Conservation (phyloP, 805 yeast genomes). For the Pichia scutulata region DNA sequence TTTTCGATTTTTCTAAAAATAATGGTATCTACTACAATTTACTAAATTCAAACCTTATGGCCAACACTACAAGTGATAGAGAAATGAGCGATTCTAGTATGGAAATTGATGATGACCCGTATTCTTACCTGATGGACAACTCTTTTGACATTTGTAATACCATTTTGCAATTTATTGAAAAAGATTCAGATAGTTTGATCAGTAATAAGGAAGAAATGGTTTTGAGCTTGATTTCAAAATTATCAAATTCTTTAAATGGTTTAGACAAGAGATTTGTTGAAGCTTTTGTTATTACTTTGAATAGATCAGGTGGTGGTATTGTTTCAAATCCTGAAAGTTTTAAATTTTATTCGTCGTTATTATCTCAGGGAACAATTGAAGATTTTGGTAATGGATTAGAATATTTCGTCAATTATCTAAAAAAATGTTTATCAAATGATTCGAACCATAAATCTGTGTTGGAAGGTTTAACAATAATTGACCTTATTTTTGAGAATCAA, state of each 20-base stretch:
- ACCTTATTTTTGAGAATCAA: constrained; percentile 15
- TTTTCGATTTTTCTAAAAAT: constrained; percentile 29
- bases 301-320: constrained; percentile 15
- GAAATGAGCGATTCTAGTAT: constrained; percentile 36
- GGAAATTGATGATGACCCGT: constrained; percentile 27
- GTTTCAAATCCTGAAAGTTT: constrained; percentile 26
- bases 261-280: constrained; percentile 18
- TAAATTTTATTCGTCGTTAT: constrained; percentile 30
- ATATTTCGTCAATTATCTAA: constrained; percentile 16
- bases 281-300: constrained; percentile 12
- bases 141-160: constrained; percentile 14
- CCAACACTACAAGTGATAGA: constrained; percentile 15
- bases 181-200: constrained; percentile 9
- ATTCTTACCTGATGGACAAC: constrained; percentile 11
- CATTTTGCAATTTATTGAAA: constrained; percentile 10
- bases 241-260: constrained; percentile 23
- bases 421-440: constrained; percentile 14
- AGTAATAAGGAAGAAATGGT: constrained; percentile 20
- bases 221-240: constrained; percentile 11
- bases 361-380: constrained; percentile 26
- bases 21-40: constrained; percentile 28
- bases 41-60: constrained; percentile 20
- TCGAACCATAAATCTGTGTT: constrained; percentile 26
- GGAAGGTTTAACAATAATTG: constrained; percentile 22
- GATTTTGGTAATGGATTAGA: constrained; percentile 25